A percentile compares a stretch with the other conserved stretches of the same genome.
phyloP scores from a whole-genome alignment of 495 filamentous ascomycete species.

The Usnea hakonensis region DNA sequence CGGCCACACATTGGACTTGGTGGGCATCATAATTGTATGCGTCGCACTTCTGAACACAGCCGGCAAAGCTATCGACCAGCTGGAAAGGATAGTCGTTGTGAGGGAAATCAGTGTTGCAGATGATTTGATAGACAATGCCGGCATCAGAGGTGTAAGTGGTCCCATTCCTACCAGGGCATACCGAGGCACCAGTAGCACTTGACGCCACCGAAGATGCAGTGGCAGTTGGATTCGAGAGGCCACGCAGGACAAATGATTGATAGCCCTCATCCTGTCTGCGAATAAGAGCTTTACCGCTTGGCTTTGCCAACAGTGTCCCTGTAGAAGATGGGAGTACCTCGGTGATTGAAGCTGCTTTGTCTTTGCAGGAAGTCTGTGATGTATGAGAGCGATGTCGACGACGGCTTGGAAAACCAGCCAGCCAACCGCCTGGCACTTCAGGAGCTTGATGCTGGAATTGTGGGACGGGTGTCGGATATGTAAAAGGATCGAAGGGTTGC shows the following conservation, averaged over 20 bases:
- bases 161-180: slow-evolving; percentile 23
- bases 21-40: slow-evolving; percentile 20
- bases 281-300: slow-evolving; percentile 1
- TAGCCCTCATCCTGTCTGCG: slow-evolving; percentile 18
- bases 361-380: background rate
- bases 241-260: slow-evolving; percentile 20
- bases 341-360: background rate
- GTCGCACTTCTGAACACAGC: slow-evolving; percentile 25
- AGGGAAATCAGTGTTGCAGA: slow-evolving; percentile 24
- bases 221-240: slow-evolving; percentile 10
- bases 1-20: slow-evolving; percentile 20
- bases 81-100: slow-evolving; percentile 19
- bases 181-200: slow-evolving; percentile 1
- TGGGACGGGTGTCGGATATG: background rate
- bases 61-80: slow-evolving; percentile 20
- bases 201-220: slow-evolving; percentile 4
- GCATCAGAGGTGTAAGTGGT: slow-evolving; percentile 20
- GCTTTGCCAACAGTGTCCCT: background rate
- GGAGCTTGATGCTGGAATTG: background rate
- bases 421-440: background rate
- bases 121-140: slow-evolving; percentile 20
- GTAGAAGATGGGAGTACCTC: background rate
- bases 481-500: background rate
- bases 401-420: background rate
- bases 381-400: slow-evolving; percentile 1